These are phyloP conservation scores for Chlorophyllum brunneum DNA, from an alignment of 768 basidiomycete genomes.

Conservation along the genomic window DNA sequence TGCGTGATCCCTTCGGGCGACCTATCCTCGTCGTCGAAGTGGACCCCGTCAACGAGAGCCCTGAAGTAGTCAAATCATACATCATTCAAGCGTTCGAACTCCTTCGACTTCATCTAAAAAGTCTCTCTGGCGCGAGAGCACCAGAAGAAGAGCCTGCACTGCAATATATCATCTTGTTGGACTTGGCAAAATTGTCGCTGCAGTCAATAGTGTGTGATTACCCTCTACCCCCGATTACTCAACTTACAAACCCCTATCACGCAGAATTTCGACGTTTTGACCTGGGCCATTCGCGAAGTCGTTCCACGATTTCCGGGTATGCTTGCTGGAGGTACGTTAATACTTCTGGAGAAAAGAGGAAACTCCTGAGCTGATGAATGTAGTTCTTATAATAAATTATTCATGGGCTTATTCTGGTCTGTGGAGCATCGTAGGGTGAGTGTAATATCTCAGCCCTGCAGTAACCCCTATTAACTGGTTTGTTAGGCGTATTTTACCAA, in stretches of 20 bases:
- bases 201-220: slow-evolving; percentile 48
- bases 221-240: slow-evolving; percentile 3
- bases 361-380: neutral
- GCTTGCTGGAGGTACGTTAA: slow-evolving; percentile 60
- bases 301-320: slow-evolving; percentile 73
- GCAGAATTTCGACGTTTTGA: slow-evolving; percentile 58
- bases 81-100: slow-evolving; percentile 51
- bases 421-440: slow-evolving; percentile 65
- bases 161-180: slow-evolving; percentile 67
- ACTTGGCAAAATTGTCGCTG: slow-evolving; percentile 53
- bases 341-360: neutral
- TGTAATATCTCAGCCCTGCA: slow-evolving; percentile 12
- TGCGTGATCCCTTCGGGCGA: slow-evolving; percentile 59
- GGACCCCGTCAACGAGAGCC: slow-evolving; percentile 33
- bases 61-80: slow-evolving; percentile 35
- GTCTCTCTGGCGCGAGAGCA: slow-evolving; percentile 35
- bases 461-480: slow-evolving; percentile 10
- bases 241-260: slow-evolving; percentile 8
- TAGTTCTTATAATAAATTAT: slow-evolving; percentile 71
- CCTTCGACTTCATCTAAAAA: slow-evolving; percentile 52
- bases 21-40: slow-evolving; percentile 59
- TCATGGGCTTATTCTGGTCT: slow-evolving; percentile 69
- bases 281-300: slow-evolving; percentile 63
- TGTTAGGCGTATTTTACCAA: slow-evolving; percentile 57
- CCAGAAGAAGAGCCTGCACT: slow-evolving; percentile 38